phyloP scores from a whole-genome alignment of 768 basidiomycete genomes.

The Phlebiopsis flavidoalba region DNA sequence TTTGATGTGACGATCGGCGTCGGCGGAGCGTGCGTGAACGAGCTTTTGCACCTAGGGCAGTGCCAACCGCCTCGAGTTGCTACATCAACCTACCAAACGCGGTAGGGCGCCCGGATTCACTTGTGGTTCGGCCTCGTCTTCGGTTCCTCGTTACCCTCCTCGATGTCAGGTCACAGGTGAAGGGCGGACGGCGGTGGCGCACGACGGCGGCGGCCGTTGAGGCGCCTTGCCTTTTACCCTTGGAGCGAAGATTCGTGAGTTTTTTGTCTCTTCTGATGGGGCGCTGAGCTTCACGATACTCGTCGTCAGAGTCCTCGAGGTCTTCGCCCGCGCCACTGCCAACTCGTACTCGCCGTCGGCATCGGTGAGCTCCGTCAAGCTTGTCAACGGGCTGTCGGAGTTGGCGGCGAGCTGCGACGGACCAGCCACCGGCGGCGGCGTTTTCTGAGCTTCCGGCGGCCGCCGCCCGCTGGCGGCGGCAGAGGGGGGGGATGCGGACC shows the following conservation, averaged over 20 bases:
- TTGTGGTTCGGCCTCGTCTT: background rate
- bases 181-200: background rate
- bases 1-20: conserved; percentile 3
- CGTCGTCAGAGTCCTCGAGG: background rate
- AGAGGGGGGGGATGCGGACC: background rate
- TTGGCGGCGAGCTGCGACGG: background rate
- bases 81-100: too few relatives aligned
- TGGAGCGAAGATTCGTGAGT: background rate
- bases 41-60: background rate
- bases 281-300: background rate
- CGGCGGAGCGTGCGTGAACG: background rate
- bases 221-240: background rate
- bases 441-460: background rate
- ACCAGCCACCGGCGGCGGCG: background rate
- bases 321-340: conserved; percentile 3
- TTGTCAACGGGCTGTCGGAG: background rate
- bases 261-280: background rate
- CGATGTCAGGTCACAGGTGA: background rate
- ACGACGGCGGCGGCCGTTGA: background rate
- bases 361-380: background rate
- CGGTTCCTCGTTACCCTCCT: conserved; percentile 3
- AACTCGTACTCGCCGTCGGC: conserved; percentile 2
- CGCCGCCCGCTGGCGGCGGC: background rate
- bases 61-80: background rate
- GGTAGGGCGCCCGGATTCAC: too few relatives aligned